A percentile compares a stretch with the other conserved stretches of the same genome.
phyloP scores from a whole-genome alignment of 2,329 filamentous ascomycete genomes.

The Ophiostoma ulmi region DNA sequence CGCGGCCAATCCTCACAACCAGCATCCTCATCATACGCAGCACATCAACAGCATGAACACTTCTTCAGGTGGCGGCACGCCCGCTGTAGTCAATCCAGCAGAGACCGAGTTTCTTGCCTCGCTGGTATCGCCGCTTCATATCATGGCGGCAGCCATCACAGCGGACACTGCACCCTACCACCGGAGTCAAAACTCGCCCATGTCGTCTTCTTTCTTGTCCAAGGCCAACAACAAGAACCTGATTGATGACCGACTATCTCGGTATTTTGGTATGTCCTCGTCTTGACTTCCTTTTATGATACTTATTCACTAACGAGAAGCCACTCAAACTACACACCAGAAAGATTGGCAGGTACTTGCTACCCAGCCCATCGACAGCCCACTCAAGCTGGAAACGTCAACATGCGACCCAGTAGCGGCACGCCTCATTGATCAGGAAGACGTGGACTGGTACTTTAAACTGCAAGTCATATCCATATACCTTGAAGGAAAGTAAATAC shows the following conservation, averaged over 20 bases:
- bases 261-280: conserved; percentile 25
- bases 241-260: conserved; percentile 26
- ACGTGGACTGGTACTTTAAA: conserved; percentile 27
- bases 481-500: neutral
- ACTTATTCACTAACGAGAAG: conserved; percentile 7
- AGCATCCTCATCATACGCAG: neutral
- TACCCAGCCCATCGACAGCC: conserved; percentile 27
- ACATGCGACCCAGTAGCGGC: conserved; percentile 29
- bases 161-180: conserved; percentile 26
- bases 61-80: neutral
- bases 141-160: conserved; percentile 28
- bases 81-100: conserved; percentile 4
- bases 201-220: conserved; percentile 20
- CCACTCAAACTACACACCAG: conserved; percentile 26
- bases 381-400: conserved; percentile 28
- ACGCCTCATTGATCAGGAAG: conserved; percentile 28
- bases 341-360: conserved; percentile 30
- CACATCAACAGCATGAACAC: neutral
- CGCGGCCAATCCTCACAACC: neutral
- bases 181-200: conserved; percentile 21
- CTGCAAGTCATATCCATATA: conserved; percentile 17
- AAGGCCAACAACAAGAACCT: conserved; percentile 19
- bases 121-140: conserved; percentile 29
- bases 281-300: neutral
- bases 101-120: conserved; percentile 24